phyloP scores from a whole-genome alignment of 306 rosid species.

The Citrullus amarus region DNA sequence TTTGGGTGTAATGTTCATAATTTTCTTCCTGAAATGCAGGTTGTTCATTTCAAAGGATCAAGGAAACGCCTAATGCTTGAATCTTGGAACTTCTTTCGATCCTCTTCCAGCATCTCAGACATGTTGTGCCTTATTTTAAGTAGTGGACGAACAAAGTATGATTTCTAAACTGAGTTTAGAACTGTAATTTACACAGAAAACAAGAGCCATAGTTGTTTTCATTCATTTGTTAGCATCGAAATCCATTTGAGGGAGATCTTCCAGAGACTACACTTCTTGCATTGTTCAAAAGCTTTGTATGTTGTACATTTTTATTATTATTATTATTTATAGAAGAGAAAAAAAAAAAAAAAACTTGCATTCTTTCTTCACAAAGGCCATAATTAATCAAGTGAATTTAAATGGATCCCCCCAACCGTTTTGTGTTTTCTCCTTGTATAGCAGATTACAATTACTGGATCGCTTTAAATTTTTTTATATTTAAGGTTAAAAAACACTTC shows the following conservation, averaged over 20 bases:
- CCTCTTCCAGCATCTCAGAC: conserved; percentile 40
- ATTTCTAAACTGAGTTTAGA: conserved; percentile 31
- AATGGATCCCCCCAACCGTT: too few species aligned
- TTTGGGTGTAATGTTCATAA: background rate
- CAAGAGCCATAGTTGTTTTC: background rate
- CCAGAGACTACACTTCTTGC: background rate
- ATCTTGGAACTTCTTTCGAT: conserved; percentile 70
- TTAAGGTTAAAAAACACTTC: too few species aligned
- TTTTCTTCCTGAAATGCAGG: conserved; percentile 27
- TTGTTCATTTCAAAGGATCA: conserved; percentile 95
- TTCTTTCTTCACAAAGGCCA: too few species aligned
- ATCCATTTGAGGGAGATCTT: background rate
- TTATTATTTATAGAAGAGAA: too few species aligned
- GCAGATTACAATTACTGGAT: too few species aligned
- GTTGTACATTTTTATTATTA: too few species aligned
- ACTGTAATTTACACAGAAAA: background rate
- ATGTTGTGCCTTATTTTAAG: conserved; percentile 75
- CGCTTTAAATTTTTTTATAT: too few species aligned
- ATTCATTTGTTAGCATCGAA: background rate
- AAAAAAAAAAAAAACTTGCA: too few species aligned
- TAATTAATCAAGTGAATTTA: too few species aligned
- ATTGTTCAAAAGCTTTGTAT: background rate
- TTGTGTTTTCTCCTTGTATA: too few species aligned
- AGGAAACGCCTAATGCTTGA: conserved; percentile 94
- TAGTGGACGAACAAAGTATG: conserved; percentile 86